phyloP scores from a whole-genome alignment of 2,329 filamentous ascomycete genomes.

The Chrysosporium queenslandicum region DNA sequence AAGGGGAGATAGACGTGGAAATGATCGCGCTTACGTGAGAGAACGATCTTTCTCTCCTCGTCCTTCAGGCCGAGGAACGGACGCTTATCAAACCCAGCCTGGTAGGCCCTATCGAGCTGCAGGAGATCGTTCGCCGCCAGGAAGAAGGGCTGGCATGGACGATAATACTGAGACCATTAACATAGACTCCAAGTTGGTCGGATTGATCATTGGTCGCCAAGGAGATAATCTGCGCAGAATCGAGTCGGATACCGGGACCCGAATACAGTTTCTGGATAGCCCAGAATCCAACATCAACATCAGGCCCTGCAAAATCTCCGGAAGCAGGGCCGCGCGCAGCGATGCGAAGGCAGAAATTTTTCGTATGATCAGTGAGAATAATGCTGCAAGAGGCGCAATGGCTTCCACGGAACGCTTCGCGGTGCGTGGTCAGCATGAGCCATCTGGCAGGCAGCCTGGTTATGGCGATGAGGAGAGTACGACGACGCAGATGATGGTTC shows the following conservation, averaged over 20 bases:
- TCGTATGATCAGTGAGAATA: slow-evolving; percentile 78
- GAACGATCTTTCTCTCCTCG: slow-evolving; percentile 62
- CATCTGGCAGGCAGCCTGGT: not conserved
- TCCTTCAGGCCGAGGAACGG: slow-evolving; percentile 43
- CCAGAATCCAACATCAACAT: slow-evolving; percentile 60
- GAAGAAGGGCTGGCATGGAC: slow-evolving; percentile 39
- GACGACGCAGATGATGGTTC: slow-evolving; percentile 87
- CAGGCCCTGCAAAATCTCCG: slow-evolving; percentile 78
- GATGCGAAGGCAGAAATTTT: slow-evolving; percentile 76
- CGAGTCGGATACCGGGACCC: slow-evolving; percentile 68
- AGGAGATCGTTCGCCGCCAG: slow-evolving; percentile 51
- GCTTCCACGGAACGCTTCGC: slow-evolving; percentile 20
- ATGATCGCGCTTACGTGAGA: slow-evolving; percentile 50
- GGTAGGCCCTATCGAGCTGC: slow-evolving; percentile 38
- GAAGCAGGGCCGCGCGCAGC: slow-evolving; percentile 58
- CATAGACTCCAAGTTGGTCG: slow-evolving; percentile 78
- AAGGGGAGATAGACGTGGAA: slow-evolving; percentile 50
- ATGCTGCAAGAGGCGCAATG: slow-evolving; percentile 38
- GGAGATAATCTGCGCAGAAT: slow-evolving; percentile 82
- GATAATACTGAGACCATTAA: slow-evolving; percentile 72
- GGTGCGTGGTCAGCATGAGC: slow-evolving; percentile 1
- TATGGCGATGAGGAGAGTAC: slow-evolving; percentile 62
- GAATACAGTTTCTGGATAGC: slow-evolving; percentile 78
- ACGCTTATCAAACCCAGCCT: slow-evolving; percentile 51
- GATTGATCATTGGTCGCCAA: slow-evolving; percentile 80